Evolutionary conservation across 2,329 filamentous ascomycete genomes (phyloP), one percentile per base, ranked within the genome.

Genomic region (Septoria linicola): DNA sequence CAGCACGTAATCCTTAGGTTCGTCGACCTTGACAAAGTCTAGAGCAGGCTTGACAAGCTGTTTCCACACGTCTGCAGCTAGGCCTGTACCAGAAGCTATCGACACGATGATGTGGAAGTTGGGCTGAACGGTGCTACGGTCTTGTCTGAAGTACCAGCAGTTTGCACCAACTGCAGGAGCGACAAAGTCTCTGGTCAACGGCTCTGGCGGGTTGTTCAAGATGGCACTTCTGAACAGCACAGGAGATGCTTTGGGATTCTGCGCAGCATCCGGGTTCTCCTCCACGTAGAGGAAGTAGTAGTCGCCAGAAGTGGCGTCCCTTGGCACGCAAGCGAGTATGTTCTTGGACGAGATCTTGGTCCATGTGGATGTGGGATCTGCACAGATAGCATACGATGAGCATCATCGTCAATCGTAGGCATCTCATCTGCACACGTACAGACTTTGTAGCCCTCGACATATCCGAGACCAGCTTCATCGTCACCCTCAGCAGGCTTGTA

Each of bases 61-160:
- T 1, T 69, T 49, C 64, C 67, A 76, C 60, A 76, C 75, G 0
- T 43, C 32, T 5, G 61, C 52, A 14, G 74, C 75, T 36, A 68
- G 64, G 3, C 67, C 66, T 10, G 69, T 73, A 2, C 75, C 75
- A 2, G 75, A 76, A 17, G 66, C 68, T 13, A 69, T 69, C 2
- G 75, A 78, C 13, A 77, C 61, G 30, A 78, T 64, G 40, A 77
- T 62, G 53, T 76, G 72, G 5, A 70, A 67, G 43, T 55, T 57
- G 10, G 57, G 49, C 21, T 53, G 45, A 4, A 54, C 25, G 11
- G 31, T 39, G 32, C 43, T 23, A 17, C 49, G 42, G 32, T 39
- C 51, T 23, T 57, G 47, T 4, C 51, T 51, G 31, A 43, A 51
- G 21, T 59, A 53, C 57, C 54, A 62, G 51, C 50, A 58, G 11